Base-by-base conservation (phyloP, 2,329 filamentous ascomycete species). In the Aschersonia sp. region DNA sequence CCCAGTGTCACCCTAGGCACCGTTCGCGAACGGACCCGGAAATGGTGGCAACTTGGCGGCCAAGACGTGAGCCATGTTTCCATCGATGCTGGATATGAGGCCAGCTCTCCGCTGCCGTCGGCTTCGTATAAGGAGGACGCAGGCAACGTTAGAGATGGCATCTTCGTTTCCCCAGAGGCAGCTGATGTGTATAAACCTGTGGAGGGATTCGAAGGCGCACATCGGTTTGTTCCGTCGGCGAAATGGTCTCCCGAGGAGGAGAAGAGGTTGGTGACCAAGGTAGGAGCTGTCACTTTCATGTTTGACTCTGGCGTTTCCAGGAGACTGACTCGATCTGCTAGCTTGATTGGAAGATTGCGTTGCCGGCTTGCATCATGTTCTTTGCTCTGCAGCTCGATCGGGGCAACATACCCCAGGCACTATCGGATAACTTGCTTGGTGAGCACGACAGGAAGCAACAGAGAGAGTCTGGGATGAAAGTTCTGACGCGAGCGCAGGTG, bases 231-330 rank as follows among this genome's bases (percentile, higher is more conserved):
- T 53, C 76, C 76, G 0, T 57, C 65, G 1, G 75, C 72, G 43
- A 63, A 69, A 43, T 82, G 78, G 78, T 71, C 71, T 2, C 60
- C 66, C 9, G 66, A 69, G 44, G 78, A 81, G 54, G 78, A 81
- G 59, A 70, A 66, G 56, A 68, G 60, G 44, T 58, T 81, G 1
- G 67, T 79, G 8, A 61, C 69, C 43, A 77, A 72, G 62, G 71
- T 76, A 56, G 53, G 30, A 51, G 52, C 35, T 49, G 49, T 44
- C 12, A 39, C 5, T 7, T 6, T 40, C 0, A 48, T 30, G 29
- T 9, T n/a, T 22, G 10, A 22, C 29, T 12, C 8, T 5, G 35
- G 12, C 35, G 35, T 9, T 8, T 12, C 8, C 8, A 37, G 4
- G 2, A 12, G 4, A 8, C 12, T 12, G 12, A 9, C 12, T 37